These are phyloP conservation scores for Macrophomina phaseolina DNA, from an alignment of 2,329 filamentous ascomycete species.

Conservation along the genomic window DNA sequence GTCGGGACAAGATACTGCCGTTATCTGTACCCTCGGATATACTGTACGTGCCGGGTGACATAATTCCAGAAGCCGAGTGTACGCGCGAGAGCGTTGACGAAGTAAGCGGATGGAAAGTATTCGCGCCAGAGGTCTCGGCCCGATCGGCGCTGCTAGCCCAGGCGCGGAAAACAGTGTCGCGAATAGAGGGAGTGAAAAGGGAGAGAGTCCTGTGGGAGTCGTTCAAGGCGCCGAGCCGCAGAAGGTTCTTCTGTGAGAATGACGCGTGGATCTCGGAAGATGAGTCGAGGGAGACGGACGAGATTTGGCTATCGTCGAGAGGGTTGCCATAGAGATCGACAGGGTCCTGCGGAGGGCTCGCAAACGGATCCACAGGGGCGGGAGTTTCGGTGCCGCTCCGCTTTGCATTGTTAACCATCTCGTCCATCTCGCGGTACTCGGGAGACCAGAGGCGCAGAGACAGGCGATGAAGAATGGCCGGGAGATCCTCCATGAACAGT, in stretches of 20 bases:
- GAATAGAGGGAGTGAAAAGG: constrained; percentile 87
- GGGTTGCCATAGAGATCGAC: constrained; percentile 81
- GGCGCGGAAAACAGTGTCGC: constrained; percentile 88
- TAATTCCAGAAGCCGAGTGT: constrained; percentile 49
- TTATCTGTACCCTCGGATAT: constrained; percentile 57
- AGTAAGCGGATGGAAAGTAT: constrained; percentile 48
- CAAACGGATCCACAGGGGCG: constrained; percentile 76
- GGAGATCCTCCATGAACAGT: constrained; percentile 96
- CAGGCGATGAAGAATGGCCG: constrained; percentile 92
- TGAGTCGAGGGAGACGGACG: constrained; percentile 78
- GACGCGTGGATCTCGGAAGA: constrained; percentile 82
- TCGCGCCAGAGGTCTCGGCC: constrained; percentile 58
- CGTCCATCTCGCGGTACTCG: constrained; percentile 75
- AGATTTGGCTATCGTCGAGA: constrained; percentile 75
- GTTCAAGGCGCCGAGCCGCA: constrained; percentile 80
- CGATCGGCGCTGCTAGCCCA: constrained; percentile 83
- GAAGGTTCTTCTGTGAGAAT: constrained; percentile 93
- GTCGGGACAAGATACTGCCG: constrained; percentile 63
- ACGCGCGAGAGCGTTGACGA: constrained; percentile 53
- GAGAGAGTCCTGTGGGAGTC: constrained; percentile 91
- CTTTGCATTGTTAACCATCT: constrained; percentile 55
- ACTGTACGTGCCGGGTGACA: constrained; percentile 27
- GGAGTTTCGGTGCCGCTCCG: constrained; percentile 48
- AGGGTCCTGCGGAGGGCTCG: constrained; percentile 79
- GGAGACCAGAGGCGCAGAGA: constrained; percentile 90